Evolutionary conservation across 306 rosid species (phyloP), one percentile per base, ranked within the genome.

Genomic region (Pyrus communis): DNA sequence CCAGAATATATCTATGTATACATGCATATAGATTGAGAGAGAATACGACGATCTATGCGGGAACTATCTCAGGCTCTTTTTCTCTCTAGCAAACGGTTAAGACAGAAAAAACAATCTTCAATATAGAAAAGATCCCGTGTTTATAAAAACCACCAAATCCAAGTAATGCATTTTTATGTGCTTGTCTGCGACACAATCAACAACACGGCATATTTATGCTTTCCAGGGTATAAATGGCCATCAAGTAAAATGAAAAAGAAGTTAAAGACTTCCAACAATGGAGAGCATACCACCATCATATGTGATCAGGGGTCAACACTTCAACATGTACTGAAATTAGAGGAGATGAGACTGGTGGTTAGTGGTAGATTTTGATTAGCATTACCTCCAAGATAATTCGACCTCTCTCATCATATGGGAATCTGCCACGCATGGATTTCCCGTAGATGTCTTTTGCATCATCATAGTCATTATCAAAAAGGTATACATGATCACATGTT

Each of bases 401-500:
- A 55, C 98, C 93, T 38, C 85, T 89, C 75, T 84, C 93, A 80
- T 96, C 96, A 79, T 92, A 96, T 45, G 99, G 98, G 81, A 91
- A 96, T 88, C 99, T 89, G 54, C 96, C 96, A 35, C 77, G 80
- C 93, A 96, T 91, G 83, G 97, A 84, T 80, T 91, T 90, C 80
- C 97, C 98, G 31, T 83, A 78, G 79, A 91, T 87, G 83, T 96
- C 99, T 75, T 82, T 92, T 74, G 99, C 97, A 81, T 96, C 98
- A 78, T 88, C 97, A 67, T 88, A 96, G 87, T 96, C 99, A 78
- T 77, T 88, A 77, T 89, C 89, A 78, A 96, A 96, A 67, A 96
- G 96, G 88, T 96, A 92, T 25, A 91, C 97, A 51, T 96, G 99
- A 85, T 87, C 97, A 80, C 99, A 96, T 35, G 92, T 85, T 84